Conservation (phyloP, 495 filamentous ascomycete species). For the Hyaloscypha variabilis region DNA sequence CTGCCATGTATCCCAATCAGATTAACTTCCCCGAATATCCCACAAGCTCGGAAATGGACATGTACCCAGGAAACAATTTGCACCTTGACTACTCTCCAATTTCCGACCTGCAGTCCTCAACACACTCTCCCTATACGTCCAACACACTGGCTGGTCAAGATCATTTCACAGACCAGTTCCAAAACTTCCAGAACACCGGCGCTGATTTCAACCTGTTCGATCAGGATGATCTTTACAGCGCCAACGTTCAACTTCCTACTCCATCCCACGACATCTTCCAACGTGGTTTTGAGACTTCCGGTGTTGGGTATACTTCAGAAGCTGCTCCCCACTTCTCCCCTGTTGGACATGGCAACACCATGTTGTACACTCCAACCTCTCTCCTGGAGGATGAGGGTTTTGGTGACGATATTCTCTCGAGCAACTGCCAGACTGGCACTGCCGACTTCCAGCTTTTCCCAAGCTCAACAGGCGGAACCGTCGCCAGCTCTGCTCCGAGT, state of each 20-base stretch:
- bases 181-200: constrained; percentile 21
- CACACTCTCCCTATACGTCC: constrained; percentile 28
- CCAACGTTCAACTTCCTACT: constrained; percentile 40
- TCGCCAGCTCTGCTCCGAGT: constrained; percentile 23
- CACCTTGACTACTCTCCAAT: constrained; percentile 31
- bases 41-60: constrained; percentile 22
- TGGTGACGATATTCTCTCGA: constrained; percentile 29
- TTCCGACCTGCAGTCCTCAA: constrained; percentile 23
- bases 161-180: constrained; percentile 23
- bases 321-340: constrained; percentile 59
- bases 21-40: constrained; percentile 31
- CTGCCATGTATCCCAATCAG: no score
- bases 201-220: constrained; percentile 51
- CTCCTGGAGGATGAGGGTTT: constrained; percentile 34
- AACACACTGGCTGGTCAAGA: constrained; percentile 26
- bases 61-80: constrained; percentile 24
- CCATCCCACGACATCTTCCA: constrained; percentile 37
- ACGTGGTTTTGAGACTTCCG: constrained; percentile 34
- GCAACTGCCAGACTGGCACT: constrained; percentile 17
- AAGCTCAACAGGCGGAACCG: constrained; percentile 19
- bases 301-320: constrained; percentile 34
- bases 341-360: constrained; percentile 61
- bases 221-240: constrained; percentile 59
- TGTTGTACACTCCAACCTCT: constrained; percentile 67
- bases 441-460: constrained; percentile 35